Percentiles rank a stretch among this genome's conserved stretches.
These are phyloP conservation scores for Plasmodium falciparum DNA, from an alignment of 169 alveolate species.

Conservation along the genomic window DNA sequence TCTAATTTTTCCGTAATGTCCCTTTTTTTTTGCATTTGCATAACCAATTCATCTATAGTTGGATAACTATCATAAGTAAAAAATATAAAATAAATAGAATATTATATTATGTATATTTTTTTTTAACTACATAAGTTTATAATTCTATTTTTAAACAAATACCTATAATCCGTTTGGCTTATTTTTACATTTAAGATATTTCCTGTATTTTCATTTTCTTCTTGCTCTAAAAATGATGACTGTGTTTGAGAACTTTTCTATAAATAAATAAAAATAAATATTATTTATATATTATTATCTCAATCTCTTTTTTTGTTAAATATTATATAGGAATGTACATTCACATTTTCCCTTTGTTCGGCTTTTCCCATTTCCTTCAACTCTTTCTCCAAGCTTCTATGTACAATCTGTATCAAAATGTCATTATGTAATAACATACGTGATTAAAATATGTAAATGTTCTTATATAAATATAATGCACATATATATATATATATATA, in stretches of 20 bases:
- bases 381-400: conserved; percentile 40
- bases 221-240: conserved; percentile 53
- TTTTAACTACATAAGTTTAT: neutral
- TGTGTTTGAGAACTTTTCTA: conserved; percentile 63
- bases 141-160: neutral
- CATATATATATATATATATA: too few relatives aligned
- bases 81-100: conserved; percentile 1
- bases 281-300: neutral
- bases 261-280: neutral
- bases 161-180: conserved; percentile 86
- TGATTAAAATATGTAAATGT: too few relatives aligned
- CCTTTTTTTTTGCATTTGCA: conserved; percentile 87
- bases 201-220: conserved; percentile 51
- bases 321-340: neutral
- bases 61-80: conserved; percentile 78
- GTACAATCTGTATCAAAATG: conserved; percentile 19
- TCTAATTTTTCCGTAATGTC: conserved; percentile 84
- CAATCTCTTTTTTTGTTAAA: conserved; percentile 6
- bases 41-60: conserved; percentile 86
- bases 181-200: conserved; percentile 84
- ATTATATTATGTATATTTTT: too few relatives aligned
- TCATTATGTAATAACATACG: too few relatives aligned
- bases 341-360: conserved; percentile 26
- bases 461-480: too few relatives aligned
- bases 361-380: conserved; percentile 45